Base-by-base conservation (phyloP, 768 basidiomycete genomes). In the Hydnomerulius pinastri region DNA sequence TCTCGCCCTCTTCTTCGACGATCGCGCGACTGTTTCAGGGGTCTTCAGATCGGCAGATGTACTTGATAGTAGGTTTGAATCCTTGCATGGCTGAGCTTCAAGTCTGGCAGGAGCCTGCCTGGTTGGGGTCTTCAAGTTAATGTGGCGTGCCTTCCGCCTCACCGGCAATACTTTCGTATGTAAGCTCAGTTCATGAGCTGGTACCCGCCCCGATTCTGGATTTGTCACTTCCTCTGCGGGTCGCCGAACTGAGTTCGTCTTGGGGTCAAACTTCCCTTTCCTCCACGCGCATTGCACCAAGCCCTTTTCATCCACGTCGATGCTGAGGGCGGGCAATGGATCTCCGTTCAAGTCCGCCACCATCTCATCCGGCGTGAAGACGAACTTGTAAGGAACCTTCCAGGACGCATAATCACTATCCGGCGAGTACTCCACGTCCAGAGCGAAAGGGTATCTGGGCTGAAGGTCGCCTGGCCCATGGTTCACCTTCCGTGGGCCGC, bases 91-190 rank as follows among this genome's bases (percentile, higher is more conserved):
- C 32, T 33, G 13, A 5, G 32, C 33, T 17, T 8, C 18, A 17
- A 8, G 10, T 17, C 10, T 6, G 17, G 2, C 33, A 35, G 10
- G 33, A 17, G 33, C 33, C n/a, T 17, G 33, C n/a, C 18, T 15
- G 18, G 33, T 35, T 4, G 33, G n/a, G 7, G 6, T 17, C 30
- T 55, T 50, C 32, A 6, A 42, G n/a, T 37, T 62, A 35, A 6
- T 59, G 0, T 46, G 52, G 21, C 42, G 48, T 0, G 9, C 32
- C 5, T 60, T 4, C 10, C 12, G 55, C 51, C 12, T 49, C 58
- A 7, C 11, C 36, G 17, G 42, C 13, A 43, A 6, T 28, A 21
- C 21, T 7, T 30, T 30, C 17, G 42, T 2, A 2, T 28, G 18
- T 18, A 9, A 29, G 17, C 9, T 6, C 42, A 43, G 5, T 8